Evolutionary conservation across 768 basidiomycete species (phyloP).

Genomic region (Russula dissimulans): DNA sequence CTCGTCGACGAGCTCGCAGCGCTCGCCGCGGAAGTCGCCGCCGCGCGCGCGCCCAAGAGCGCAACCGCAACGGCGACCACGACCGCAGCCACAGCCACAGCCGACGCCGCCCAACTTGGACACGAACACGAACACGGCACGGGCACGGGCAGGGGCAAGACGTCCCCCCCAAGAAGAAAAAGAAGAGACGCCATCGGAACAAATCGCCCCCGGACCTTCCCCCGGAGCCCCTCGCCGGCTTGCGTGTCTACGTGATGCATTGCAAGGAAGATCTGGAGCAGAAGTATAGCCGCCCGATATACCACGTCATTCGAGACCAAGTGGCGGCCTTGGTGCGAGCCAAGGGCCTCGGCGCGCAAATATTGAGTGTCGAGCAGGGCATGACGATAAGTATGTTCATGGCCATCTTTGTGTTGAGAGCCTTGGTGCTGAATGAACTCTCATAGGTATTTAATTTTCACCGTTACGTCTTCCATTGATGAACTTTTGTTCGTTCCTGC

Average conservation of each 20-base stretch:
- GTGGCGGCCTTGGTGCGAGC: conserved; percentile 52
- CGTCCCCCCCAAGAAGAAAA: conserved; percentile 24
- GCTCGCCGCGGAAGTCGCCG: conserved; percentile 61
- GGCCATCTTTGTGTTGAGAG: neutral
- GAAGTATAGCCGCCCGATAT: conserved; percentile 41
- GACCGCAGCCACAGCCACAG: neutral
- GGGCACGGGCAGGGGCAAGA: no score
- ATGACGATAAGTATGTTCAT: conserved; percentile 56
- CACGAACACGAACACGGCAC: neutral
- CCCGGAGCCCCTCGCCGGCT: conserved; percentile 43
- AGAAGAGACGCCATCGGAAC: conserved; percentile 34
- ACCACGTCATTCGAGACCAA: conserved; percentile 65
- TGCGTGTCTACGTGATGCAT: conserved; percentile 74
- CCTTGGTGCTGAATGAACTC: neutral
- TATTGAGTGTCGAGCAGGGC: conserved; percentile 69
- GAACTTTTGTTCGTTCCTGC: neutral
- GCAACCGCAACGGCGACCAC: neutral
- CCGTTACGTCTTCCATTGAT: neutral
- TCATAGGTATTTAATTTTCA: conserved; percentile 8
- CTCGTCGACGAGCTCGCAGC: conserved; percentile 63
- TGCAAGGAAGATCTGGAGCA: conserved; percentile 68
- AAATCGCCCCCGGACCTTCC: conserved; percentile 35
- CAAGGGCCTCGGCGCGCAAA: conserved; percentile 57
- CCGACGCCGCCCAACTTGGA: no score
- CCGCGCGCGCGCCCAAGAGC: conserved; percentile 27